phyloP scores from a whole-genome alignment of 129 eudicot species.

The Flaveria linearis region DNA sequence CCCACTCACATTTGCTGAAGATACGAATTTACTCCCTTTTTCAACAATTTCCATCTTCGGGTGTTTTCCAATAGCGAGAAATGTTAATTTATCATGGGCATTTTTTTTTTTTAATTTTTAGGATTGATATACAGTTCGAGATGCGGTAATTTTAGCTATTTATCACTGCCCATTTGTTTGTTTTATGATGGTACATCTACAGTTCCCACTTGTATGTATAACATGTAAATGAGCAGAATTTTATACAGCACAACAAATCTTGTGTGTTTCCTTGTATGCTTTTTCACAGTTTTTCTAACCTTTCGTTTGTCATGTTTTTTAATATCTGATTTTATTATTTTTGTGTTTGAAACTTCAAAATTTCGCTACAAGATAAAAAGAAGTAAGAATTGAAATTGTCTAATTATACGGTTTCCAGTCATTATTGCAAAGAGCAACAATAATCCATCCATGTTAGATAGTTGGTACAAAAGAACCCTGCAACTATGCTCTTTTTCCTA shows the following conservation, averaged over 20 bases:
- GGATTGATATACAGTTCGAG: not conserved
- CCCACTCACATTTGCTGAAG: not conserved
- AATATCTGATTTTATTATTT: not conserved
- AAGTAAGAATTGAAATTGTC: not conserved
- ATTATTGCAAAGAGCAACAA: constrained; percentile 10
- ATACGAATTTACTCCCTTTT: not conserved
- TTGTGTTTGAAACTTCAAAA: not conserved
- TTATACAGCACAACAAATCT: not conserved
- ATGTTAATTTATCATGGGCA: not conserved
- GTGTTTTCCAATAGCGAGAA: not conserved
- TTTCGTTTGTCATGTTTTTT: not conserved
- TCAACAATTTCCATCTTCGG: not conserved
- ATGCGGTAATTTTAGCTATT: not conserved
- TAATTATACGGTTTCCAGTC: not conserved
- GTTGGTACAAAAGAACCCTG: constrained; percentile 5
- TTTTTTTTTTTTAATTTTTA: not conserved
- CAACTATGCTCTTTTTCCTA: not conserved
- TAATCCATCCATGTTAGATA: constrained; percentile 11
- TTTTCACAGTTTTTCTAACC: not conserved
- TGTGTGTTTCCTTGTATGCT: not conserved
- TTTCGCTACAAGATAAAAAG: not conserved
- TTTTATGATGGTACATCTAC: too few species aligned
- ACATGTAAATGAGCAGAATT: not conserved
- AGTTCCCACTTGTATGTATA: not conserved
- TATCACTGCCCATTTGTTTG: not conserved